Evolutionary conservation across 2,329 filamentous ascomycete species (phyloP), one percentile per base, ranked within the genome.

Genomic region (Scolecobasidium constrictum): DNA sequence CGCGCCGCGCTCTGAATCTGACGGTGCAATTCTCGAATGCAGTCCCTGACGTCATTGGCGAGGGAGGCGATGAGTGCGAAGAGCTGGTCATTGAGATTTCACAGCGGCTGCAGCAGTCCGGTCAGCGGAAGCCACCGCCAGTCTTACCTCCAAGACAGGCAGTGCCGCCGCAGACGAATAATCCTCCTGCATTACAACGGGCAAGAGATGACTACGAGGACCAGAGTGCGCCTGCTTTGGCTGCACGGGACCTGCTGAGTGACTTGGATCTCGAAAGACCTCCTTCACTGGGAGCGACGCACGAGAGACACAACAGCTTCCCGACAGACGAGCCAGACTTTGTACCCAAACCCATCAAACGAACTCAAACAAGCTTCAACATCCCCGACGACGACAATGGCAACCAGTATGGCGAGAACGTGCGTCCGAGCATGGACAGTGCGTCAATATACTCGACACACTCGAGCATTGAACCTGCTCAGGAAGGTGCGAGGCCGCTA

Each of bases 1-100:
- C 43, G 18, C 36, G 37, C 5, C 23, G 43, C 18, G 28, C 23
- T 11, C 39, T 62, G 49, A 49, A 50, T 7, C 66, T 92, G 47
- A 67, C 67, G 4, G 88, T 95, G 26, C 76, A 71, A 44, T 95
- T 95, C 54, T 74, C 73, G 41, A 77, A 84, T 51, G 73, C 72
- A 7, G 69, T 73, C 43, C 87, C 88, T 5, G 82, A 86, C 37
- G 63, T 94, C 48, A 95, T 96, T 55, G 90, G 90, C 37, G 81
- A 90, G 60, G 90, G 90, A 45, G 90, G 90, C 23, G 90, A 95
- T 55, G 87, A 94, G 59, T 81, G 83, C 43, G 78, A 84, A 42
- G 66, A 73, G 6, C 83, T 84, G 2, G 75, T 79, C 2, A 67
- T 77, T 16, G 83, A 92, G 56, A 81, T 94, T 43, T 79, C 77